Evolutionary conservation across 2,329 filamentous ascomycete species (phyloP), one percentile per base, ranked within the genome.

Genomic region (Claviceps quebecensis): DNA sequence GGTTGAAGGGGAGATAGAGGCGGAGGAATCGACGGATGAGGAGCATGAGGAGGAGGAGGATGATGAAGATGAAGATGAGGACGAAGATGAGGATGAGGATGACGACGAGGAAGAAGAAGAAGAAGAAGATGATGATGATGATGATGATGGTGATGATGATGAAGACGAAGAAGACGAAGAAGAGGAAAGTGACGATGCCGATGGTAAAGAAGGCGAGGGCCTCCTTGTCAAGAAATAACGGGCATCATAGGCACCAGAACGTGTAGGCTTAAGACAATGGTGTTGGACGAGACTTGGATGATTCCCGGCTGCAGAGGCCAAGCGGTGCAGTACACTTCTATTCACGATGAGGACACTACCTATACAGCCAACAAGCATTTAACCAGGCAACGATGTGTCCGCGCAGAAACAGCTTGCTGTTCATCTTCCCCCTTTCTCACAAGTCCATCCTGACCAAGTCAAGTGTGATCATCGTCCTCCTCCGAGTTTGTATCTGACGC

Each of bases 21-120:
- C 72, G 0, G 73, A 76, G 7, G 74, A 74, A 0, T 73, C 75
- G 0, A 74, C 75, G 1, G 73, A 76, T 4, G 74, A 74, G 1
- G 71, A 72, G 1, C 68, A 72, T 0, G 72, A 75, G 1, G 69
- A 70, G 0, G 71, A 70, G 0, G 72, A 72, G 1, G 48, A 53
- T 0, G 71, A 72, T 1, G 73, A 74, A 36, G 74, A 77, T n/a
- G 71, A 70, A 1, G 72, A 29, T 4, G 72, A 74, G 0, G 73
- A 75, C 0, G 74, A 75, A 1, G 74, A 76, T 7, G 74, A 74
- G 0, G 73, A 76, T 0, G 34, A 23, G 11, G 45, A 38, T 1
- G 34, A 22, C 1, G 26, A 23, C 1, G 45, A 37, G 0, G 29
- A 47, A 1, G 45, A 16, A 0, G 34, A 73, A 37, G 74, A 77